Evolutionary conservation across 2,329 filamentous ascomycete genomes (phyloP).

Genomic region (Purpureocillium lavendulum): DNA sequence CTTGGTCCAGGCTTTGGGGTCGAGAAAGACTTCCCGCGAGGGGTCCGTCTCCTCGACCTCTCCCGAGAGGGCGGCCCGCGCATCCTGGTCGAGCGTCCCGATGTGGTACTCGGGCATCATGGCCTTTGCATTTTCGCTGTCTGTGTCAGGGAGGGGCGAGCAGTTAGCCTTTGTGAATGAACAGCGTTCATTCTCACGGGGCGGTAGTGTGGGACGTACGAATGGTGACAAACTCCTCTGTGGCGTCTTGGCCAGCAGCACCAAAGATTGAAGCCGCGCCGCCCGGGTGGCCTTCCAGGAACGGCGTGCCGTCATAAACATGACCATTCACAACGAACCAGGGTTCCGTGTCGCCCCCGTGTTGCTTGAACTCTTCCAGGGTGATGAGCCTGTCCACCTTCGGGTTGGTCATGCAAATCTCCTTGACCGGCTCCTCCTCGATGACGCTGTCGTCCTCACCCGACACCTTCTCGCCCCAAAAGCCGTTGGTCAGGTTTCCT

Average conservation of each 20-base stretch:
- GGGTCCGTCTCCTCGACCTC: conserved; percentile 26
- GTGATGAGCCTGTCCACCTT: conserved; percentile 54
- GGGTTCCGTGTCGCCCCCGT: conserved; percentile 55
- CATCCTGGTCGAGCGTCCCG: conserved; percentile 60
- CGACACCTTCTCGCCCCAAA: conserved; percentile 69
- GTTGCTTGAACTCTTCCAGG: conserved; percentile 62
- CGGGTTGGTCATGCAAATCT: conserved; percentile 72
- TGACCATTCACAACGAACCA: conserved; percentile 89
- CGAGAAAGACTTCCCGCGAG: conserved; percentile 57
- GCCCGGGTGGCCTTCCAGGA: conserved; percentile 76
- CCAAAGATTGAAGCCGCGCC: conserved; percentile 78
- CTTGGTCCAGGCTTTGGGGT: conserved; percentile 65
- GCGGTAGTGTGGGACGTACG: too few species aligned
- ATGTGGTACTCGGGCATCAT: conserved; percentile 88
- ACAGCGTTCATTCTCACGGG: too few species aligned
- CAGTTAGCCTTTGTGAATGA: not conserved
- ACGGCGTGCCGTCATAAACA: conserved; percentile 78
- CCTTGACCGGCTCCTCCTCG: conserved; percentile 44
- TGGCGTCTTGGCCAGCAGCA: conserved; percentile 72
- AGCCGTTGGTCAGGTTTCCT: conserved; percentile 70
- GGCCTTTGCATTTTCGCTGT: conserved; percentile 82
- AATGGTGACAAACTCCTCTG: conserved; percentile 87
- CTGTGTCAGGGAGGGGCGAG: conserved; percentile 31
- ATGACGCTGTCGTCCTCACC: conserved; percentile 35
- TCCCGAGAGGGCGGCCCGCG: conserved; percentile 41